phyloP scores from a whole-genome alignment of 331 rosid species.

The Telfairia occidentalis region DNA sequence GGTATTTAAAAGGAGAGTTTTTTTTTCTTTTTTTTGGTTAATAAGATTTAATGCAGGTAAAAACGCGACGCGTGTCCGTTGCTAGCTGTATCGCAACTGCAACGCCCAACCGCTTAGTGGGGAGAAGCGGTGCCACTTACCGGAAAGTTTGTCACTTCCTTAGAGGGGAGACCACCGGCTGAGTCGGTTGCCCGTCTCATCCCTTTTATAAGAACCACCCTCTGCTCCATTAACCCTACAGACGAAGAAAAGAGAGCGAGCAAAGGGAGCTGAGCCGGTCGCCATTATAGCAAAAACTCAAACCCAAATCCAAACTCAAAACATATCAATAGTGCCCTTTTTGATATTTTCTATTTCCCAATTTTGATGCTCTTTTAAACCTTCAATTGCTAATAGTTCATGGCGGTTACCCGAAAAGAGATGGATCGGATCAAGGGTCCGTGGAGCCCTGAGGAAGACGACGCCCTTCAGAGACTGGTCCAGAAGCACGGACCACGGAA shows the following conservation, averaged over 20 bases:
- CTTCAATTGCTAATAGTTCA: not conserved
- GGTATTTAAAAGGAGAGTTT: not conserved
- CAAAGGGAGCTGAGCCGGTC: not conserved
- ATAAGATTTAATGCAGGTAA: not conserved
- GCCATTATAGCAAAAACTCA: not conserved
- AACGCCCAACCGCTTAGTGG: slow-evolving; percentile 43
- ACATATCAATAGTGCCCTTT: too few relatives aligned
- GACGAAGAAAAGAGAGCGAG: not conserved
- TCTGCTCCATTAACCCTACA: not conserved
- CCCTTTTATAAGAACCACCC: slow-evolving; percentile 25
- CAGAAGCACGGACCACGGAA: slow-evolving; percentile 69
- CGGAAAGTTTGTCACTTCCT: slow-evolving; percentile 6
- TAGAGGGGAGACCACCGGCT: slow-evolving; percentile 30
- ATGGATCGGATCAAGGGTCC: slow-evolving; percentile 97
- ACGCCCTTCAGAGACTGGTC: slow-evolving; percentile 47
- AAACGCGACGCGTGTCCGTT: slow-evolving; percentile 57
- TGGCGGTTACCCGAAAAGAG: slow-evolving; percentile 26
- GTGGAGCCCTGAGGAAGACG: slow-evolving; percentile 95
- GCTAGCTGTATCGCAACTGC: slow-evolving; percentile 74
- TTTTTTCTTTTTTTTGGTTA: too few relatives aligned
- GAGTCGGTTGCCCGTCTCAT: slow-evolving; percentile 39
- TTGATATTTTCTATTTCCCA: too few relatives aligned
- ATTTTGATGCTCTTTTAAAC: slow-evolving; percentile 3
- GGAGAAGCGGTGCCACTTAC: slow-evolving; percentile 37
- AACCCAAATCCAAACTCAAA: not conserved